A percentile compares a stretch with the other conserved stretches of the same genome.
These are phyloP conservation scores for Tolypocladium tropicale DNA, from an alignment of 2,329 filamentous ascomycete genomes.

Conservation along the genomic window DNA sequence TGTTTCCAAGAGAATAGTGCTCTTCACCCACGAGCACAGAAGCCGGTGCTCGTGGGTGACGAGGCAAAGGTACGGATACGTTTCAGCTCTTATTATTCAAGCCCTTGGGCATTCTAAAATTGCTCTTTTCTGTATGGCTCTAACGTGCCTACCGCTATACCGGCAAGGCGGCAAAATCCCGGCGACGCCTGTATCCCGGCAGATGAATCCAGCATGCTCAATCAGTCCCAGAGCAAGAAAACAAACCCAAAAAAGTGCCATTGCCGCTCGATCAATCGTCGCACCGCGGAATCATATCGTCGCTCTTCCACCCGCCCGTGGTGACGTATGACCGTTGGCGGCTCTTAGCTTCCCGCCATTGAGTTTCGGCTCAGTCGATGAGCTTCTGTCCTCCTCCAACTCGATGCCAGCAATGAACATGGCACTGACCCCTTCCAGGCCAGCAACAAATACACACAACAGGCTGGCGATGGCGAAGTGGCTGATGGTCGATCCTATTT, in stretches of 20 bases:
- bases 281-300: background rate
- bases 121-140: no score
- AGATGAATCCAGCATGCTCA: no score
- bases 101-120: no score
- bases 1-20: no score
- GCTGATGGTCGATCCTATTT: slow-evolving; percentile 93
- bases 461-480: slow-evolving; percentile 90
- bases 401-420: slow-evolving; percentile 73
- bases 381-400: slow-evolving; percentile 29
- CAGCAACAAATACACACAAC: slow-evolving; percentile 83
- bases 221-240: no score
- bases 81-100: no score
- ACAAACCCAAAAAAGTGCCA: no score
- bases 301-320: background rate
- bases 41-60: no score
- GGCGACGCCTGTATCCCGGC: background rate
- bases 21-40: no score
- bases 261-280: background rate
- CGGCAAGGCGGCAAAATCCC: background rate
- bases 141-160: background rate
- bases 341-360: background rate
- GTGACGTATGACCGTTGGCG: background rate
- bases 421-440: slow-evolving; percentile 76
- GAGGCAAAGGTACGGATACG: no score
- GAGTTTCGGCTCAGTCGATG: background rate